Evolutionary conservation across 2,329 filamentous ascomycete species (phyloP).

Genomic region (Chaetomiaceae sp.): DNA sequence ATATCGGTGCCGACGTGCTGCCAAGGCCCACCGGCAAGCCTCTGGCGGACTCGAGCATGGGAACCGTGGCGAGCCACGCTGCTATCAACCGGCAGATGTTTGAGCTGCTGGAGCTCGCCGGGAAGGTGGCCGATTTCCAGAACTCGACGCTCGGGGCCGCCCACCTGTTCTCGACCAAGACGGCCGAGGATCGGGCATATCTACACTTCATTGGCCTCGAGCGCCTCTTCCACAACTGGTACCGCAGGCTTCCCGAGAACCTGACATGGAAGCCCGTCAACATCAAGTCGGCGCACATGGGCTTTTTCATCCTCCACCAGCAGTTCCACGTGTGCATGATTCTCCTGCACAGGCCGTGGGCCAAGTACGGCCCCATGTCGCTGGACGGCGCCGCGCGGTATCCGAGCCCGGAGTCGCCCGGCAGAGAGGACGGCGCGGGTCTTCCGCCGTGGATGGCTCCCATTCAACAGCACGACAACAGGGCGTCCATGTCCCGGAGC

Average conservation of each 20-base stretch:
- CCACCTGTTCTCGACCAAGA: slow-evolving; percentile 29
- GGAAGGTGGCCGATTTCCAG: slow-evolving; percentile 45
- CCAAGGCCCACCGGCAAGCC: slow-evolving; percentile 37
- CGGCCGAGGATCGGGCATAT: slow-evolving; percentile 44
- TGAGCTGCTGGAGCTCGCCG: slow-evolving; percentile 53
- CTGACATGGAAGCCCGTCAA: slow-evolving; percentile 46
- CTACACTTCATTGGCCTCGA: slow-evolving; percentile 48
- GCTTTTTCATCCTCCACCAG: slow-evolving; percentile 52
- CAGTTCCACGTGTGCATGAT: slow-evolving; percentile 53
- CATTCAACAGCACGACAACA: slow-evolving; percentile 35
- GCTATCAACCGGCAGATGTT: slow-evolving; percentile 49
- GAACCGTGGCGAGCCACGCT: slow-evolving; percentile 21
- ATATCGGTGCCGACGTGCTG: slow-evolving; percentile 45
- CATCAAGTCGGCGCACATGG: slow-evolving; percentile 46
- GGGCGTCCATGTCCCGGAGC: slow-evolving; percentile 41
- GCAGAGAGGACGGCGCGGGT: background rate
- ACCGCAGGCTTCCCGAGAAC: slow-evolving; percentile 46
- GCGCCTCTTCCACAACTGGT: slow-evolving; percentile 52
- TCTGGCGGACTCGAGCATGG: slow-evolving; percentile 32
- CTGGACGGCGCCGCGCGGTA: slow-evolving; percentile 24
- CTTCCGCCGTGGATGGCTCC: slow-evolving; percentile 29
- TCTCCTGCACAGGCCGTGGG: slow-evolving; percentile 50
- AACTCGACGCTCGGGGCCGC: slow-evolving; percentile 31
- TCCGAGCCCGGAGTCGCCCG: slow-evolving; percentile 14
- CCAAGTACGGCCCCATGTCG: slow-evolving; percentile 43